A percentile compares a stretch with the other conserved stretches of the same genome.
Conservation (phyloP, 441 rosid species). For the Erysimum cheiri region DNA sequence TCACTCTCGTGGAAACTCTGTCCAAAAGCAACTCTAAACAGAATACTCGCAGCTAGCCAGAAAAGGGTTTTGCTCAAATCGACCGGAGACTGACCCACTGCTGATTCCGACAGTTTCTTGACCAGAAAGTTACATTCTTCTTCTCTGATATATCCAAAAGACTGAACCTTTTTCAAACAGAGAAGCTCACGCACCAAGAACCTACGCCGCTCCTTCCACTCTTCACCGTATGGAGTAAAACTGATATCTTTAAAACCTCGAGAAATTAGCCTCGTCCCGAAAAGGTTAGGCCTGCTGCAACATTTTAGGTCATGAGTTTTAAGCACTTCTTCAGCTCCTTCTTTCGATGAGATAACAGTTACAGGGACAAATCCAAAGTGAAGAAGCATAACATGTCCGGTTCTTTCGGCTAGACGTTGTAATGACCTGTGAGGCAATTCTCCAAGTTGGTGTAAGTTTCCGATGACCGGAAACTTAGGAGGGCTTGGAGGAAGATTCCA, state of each 20-base stretch:
- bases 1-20: conserved; percentile 26
- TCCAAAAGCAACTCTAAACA: conserved; percentile 36
- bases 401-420: conserved; percentile 24
- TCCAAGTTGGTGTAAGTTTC: conserved; percentile 43
- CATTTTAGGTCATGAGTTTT: conserved; percentile 40
- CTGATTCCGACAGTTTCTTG: conserved; percentile 28
- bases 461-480: conserved; percentile 36
- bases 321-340: conserved; percentile 42
- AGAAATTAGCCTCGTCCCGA: conserved; percentile 7
- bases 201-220: conserved; percentile 45
- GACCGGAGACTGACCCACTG: conserved; percentile 10
- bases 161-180: conserved; percentile 39
- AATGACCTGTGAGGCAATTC: conserved; percentile 39
- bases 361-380: conserved; percentile 38
- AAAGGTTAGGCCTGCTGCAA: conserved; percentile 44
- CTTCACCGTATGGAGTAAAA: conserved; percentile 43
- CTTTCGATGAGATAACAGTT: conserved; percentile 33
- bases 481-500: conserved; percentile 42
- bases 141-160: conserved; percentile 37
- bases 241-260: conserved; percentile 47
- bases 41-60: conserved; percentile 25
- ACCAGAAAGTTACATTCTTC: conserved; percentile 40
- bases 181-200: conserved; percentile 21
- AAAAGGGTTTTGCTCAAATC: conserved; percentile 35
- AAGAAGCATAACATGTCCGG: conserved; percentile 43